A percentile compares a stretch with the other conserved stretches of the same genome.
phyloP scores from a whole-genome alignment of 1,139 yeast genomes.

The Meyerozyma sp. region DNA sequence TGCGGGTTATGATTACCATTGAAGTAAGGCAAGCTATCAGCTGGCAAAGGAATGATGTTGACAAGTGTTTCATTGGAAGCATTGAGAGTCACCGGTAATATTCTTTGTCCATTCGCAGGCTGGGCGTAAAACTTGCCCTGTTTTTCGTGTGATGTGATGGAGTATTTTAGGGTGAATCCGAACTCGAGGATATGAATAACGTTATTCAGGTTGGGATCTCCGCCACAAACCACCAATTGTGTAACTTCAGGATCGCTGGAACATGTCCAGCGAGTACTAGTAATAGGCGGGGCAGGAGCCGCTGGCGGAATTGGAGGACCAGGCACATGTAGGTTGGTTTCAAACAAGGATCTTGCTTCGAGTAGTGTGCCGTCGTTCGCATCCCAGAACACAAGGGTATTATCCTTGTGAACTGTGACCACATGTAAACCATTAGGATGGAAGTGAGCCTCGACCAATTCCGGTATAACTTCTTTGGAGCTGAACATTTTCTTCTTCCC shows the following conservation, averaged over 20 bases:
- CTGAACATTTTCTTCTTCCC: slow-evolving; percentile 42
- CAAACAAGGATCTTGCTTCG: slow-evolving; percentile 69
- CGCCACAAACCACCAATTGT: slow-evolving; percentile 67
- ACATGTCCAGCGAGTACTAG: slow-evolving; percentile 63
- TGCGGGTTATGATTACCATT: slow-evolving; percentile 66
- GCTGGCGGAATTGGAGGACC: slow-evolving; percentile 19
- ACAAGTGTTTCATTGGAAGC: slow-evolving; percentile 14
- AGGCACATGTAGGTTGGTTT: slow-evolving; percentile 58
- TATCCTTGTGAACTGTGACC: slow-evolving; percentile 74
- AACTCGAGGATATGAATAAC: slow-evolving; percentile 65
- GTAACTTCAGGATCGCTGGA: slow-evolving; percentile 79
- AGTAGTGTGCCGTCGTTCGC: slow-evolving; percentile 67
- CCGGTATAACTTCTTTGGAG: slow-evolving; percentile 43
- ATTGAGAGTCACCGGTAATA: slow-evolving; percentile 24
- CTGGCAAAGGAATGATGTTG: slow-evolving; percentile 27
- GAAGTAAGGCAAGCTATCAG: slow-evolving; percentile 52
- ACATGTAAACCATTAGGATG: slow-evolving; percentile 92
- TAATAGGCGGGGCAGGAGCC: slow-evolving; percentile 26
- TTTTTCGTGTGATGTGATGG: slow-evolving; percentile 75
- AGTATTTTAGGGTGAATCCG: slow-evolving; percentile 74
- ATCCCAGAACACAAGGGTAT: slow-evolving; percentile 90
- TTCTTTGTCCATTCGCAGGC: slow-evolving; percentile 46
- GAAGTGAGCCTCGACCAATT: slow-evolving; percentile 60
- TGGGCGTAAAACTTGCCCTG: slow-evolving; percentile 73
- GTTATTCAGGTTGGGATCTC: slow-evolving; percentile 46